Evolutionary conservation across 2,329 filamentous ascomycete genomes (phyloP).

Genomic region (Mycogone perniciosa): DNA sequence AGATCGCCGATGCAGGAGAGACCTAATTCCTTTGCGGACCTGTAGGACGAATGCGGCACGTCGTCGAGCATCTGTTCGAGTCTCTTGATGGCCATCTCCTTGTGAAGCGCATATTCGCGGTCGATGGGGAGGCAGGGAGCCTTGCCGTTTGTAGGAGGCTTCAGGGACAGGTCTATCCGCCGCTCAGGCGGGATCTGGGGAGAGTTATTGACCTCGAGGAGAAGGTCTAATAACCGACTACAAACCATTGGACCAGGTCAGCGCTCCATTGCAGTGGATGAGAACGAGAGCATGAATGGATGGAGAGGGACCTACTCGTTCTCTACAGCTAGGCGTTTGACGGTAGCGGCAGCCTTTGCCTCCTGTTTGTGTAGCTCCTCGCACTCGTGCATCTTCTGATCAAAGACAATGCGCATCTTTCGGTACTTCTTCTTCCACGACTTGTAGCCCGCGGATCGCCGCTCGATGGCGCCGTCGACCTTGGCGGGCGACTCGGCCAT

Average conservation of each 20-base stretch:
- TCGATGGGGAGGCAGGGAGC: slow-evolving; percentile 27
- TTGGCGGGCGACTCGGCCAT: slow-evolving; percentile 35
- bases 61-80: slow-evolving; percentile 45
- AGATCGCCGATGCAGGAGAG: slow-evolving; percentile 49
- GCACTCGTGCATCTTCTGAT: slow-evolving; percentile 70
- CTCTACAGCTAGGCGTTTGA: slow-evolving; percentile 78
- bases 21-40: slow-evolving; percentile 55
- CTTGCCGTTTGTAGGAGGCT: slow-evolving; percentile 37
- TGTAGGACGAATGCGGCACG: slow-evolving; percentile 46
- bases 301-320: slow-evolving; percentile 65
- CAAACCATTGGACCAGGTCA: slow-evolving; percentile 10
- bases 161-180: slow-evolving; percentile 63
- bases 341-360: slow-evolving; percentile 71
- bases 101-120: slow-evolving; percentile 31
- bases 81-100: slow-evolving; percentile 40
- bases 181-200: slow-evolving; percentile 68
- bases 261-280: slow-evolving; percentile 1
- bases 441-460: slow-evolving; percentile 49
- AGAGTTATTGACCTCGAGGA: slow-evolving; percentile 83
- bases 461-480: slow-evolving; percentile 39
- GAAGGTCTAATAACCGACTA: slow-evolving; percentile 81
- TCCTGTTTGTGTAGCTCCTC: slow-evolving; percentile 78
- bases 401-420: slow-evolving; percentile 78
- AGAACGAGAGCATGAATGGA: neutral
- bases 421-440: slow-evolving; percentile 91